Percentiles rank a stretch among this genome's conserved stretches.
These are phyloP conservation scores for Geotrichum fermentans DNA, from an alignment of 1,139 yeast species.

Conservation along the genomic window DNA sequence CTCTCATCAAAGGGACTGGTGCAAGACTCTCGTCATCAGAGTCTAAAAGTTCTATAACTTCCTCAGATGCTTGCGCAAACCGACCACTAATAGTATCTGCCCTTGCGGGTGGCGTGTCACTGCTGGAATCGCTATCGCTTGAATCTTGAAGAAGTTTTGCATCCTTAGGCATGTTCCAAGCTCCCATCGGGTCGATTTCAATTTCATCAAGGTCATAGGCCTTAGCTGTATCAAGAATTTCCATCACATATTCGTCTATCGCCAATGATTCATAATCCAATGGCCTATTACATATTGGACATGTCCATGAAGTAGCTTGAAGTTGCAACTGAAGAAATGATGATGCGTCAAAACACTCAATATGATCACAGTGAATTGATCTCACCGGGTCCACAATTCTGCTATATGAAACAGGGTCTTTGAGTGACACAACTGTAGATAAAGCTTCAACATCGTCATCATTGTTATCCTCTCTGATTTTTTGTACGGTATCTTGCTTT, in stretches of 20 bases:
- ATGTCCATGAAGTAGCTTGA: conserved; percentile 44
- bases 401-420: conserved; percentile 39
- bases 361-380: conserved; percentile 39
- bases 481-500: conserved; percentile 28
- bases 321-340: conserved; percentile 40
- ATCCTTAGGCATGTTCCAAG: conserved; percentile 32
- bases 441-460: conserved; percentile 41
- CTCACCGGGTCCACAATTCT: conserved; percentile 40
- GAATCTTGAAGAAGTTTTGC: conserved; percentile 19
- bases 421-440: conserved; percentile 36
- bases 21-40: conserved; percentile 11
- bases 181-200: conserved; percentile 38
- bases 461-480: conserved; percentile 28
- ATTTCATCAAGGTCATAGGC: conserved; percentile 33
- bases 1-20: too few relatives aligned
- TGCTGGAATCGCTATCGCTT: conserved; percentile 45
- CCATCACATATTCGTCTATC: conserved; percentile 37
- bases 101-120: neutral
- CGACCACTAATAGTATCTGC: neutral
- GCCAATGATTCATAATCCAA: conserved; percentile 34
- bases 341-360: conserved; percentile 42
- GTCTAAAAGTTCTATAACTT: conserved; percentile 8
- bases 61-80: neutral
- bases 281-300: conserved; percentile 40
- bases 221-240: conserved; percentile 10